Percentiles rank a stretch among this genome's conserved stretches.
Conservation (phyloP, 768 basidiomycete species). For the Termitomyces titanicus region DNA sequence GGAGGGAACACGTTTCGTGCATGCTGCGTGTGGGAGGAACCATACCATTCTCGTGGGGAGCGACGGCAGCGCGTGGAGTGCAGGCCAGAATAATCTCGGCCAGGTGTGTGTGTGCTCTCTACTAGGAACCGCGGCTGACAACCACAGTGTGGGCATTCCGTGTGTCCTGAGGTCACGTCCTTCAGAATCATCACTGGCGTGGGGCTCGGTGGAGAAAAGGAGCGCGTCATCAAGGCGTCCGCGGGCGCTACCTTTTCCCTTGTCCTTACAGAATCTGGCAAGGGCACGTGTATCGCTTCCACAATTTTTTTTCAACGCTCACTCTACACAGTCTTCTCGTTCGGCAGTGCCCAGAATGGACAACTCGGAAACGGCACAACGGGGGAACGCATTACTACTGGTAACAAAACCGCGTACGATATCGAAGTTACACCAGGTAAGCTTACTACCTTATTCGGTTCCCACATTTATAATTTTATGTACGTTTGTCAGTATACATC, state of each 20-base stretch:
- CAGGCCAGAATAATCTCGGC: slow-evolving; percentile 77
- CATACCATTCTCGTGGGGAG: slow-evolving; percentile 83
- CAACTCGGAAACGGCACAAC: slow-evolving; percentile 92
- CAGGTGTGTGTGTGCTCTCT: too few relatives aligned
- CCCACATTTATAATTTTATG: background rate
- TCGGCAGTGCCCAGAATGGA: slow-evolving; percentile 90
- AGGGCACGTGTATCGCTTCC: slow-evolving; percentile 42
- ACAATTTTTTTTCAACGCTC: too few relatives aligned
- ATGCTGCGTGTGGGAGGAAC: slow-evolving; percentile 79
- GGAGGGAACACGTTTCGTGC: slow-evolving; percentile 59
- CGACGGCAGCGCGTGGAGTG: slow-evolving; percentile 79
- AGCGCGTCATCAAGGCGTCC: slow-evolving; percentile 66
- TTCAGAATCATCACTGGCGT: slow-evolving; percentile 67
- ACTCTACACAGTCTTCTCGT: slow-evolving; percentile 62
- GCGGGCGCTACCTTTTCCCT: slow-evolving; percentile 85
- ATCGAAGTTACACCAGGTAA: slow-evolving; percentile 67
- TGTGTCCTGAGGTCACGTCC: slow-evolving; percentile 57
- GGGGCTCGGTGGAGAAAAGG: slow-evolving; percentile 52
- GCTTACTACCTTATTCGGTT: slow-evolving; percentile 10
- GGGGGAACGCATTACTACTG: slow-evolving; percentile 86
- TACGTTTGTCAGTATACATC: slow-evolving; percentile 55
- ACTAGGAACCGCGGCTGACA: too few relatives aligned
- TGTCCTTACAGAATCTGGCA: slow-evolving; percentile 79
- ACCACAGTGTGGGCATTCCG: slow-evolving; percentile 78
- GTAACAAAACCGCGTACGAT: slow-evolving; percentile 82